These are phyloP conservation scores for Aethionema arabicum DNA, from an alignment of 345 rosid species.

Conservation along the genomic window DNA sequence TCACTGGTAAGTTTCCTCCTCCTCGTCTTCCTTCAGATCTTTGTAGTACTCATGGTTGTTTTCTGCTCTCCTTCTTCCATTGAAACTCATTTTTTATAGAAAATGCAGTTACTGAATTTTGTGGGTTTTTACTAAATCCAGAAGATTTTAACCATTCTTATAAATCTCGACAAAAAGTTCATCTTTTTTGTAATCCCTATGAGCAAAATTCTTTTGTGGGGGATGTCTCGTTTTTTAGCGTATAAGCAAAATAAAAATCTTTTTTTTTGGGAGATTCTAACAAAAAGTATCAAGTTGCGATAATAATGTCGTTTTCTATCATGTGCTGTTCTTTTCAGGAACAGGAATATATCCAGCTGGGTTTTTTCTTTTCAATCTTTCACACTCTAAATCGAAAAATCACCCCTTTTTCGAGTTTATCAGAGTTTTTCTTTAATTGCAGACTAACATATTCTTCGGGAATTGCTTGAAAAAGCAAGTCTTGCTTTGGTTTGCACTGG, in stretches of 20 bases:
- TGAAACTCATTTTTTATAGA: conserved; percentile 1
- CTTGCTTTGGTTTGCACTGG: conserved; percentile 30
- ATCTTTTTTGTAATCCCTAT: conserved; percentile 1
- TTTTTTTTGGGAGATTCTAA: conserved; percentile 23
- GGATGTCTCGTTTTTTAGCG: no score
- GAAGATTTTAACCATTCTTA: background rate
- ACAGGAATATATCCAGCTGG: conserved; percentile 28
- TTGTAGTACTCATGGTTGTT: background rate
- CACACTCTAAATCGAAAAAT: conserved; percentile 1
- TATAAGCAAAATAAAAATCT: background rate
- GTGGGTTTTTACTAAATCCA: background rate
- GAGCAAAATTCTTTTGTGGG: conserved; percentile 7
- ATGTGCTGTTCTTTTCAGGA: conserved; percentile 22
- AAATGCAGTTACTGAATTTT: background rate
- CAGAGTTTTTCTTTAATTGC: background rate
- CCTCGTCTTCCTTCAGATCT: background rate
- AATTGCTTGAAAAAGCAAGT: conserved; percentile 20
- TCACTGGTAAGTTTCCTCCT: conserved; percentile 21
- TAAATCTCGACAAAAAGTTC: background rate
- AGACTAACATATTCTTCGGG: conserved; percentile 20
- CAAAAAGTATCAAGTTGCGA: conserved; percentile 17
- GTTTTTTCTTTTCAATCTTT: conserved; percentile 13
- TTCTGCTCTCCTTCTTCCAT: conserved; percentile 19
- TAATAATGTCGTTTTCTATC: conserved; percentile 29
- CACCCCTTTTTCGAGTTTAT: background rate